These are phyloP conservation scores for Syncephalastrum monosporum DNA, from an alignment of 371 early-diverging fungal genomes.

Conservation along the genomic window DNA sequence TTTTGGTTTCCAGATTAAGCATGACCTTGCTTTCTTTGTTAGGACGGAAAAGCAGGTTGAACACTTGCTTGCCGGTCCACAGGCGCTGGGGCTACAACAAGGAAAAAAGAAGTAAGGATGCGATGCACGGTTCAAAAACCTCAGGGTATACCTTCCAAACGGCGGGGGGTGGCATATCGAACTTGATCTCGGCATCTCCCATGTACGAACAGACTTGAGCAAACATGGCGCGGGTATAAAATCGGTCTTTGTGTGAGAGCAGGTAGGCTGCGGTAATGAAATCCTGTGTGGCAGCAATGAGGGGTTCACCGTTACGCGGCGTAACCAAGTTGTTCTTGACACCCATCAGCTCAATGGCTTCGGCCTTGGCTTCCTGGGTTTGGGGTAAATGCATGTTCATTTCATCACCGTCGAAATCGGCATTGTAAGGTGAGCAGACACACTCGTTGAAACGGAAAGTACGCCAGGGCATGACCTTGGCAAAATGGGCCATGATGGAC, in stretches of 20 bases:
- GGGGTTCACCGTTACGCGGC: slow-evolving; percentile 97
- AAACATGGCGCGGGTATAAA: slow-evolving; percentile 95
- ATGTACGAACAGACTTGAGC: slow-evolving; percentile 87
- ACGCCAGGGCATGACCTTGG: slow-evolving; percentile 94
- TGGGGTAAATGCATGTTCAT: slow-evolving; percentile 99
- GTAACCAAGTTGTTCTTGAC: slow-evolving; percentile 97
- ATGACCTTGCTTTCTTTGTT: slow-evolving; percentile 67
- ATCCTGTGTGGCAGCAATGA: slow-evolving; percentile 99
- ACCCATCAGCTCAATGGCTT: slow-evolving; percentile 98
- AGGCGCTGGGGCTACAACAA: slow-evolving; percentile 54
- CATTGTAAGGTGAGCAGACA: slow-evolving; percentile 99
- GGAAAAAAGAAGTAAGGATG: not conserved
- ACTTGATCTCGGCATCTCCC: slow-evolving; percentile 74
- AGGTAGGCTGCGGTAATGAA: slow-evolving; percentile 98
- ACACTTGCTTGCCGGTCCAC: slow-evolving; percentile 72
- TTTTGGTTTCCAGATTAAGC: slow-evolving; percentile 90
- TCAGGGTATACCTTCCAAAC: slow-evolving; percentile 70
- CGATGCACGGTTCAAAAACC: not conserved
- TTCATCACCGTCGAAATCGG: slow-evolving; percentile 99
- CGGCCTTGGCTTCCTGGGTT: slow-evolving; percentile 98
- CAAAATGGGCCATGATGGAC: slow-evolving; percentile 98
- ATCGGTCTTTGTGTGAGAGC: slow-evolving; percentile 90
- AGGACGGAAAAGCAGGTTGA: slow-evolving; percentile 87
- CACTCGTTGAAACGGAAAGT: slow-evolving; percentile 99
- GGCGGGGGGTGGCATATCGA: slow-evolving; percentile 94